Conservation (phyloP, 768 basidiomycete species). For the Mrakia blollopis region DNA sequence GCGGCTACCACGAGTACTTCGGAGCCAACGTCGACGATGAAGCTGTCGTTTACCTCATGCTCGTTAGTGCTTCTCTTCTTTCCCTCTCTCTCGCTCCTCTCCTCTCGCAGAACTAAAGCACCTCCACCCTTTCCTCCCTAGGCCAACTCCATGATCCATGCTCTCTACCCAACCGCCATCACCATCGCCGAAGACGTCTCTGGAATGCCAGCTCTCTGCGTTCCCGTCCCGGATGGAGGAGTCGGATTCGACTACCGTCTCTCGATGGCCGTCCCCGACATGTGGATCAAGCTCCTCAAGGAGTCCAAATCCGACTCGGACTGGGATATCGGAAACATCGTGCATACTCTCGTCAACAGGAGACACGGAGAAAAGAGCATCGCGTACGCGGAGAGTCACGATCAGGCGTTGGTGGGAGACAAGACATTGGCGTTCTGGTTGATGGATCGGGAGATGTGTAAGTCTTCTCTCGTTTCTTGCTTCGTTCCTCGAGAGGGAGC, state of each 20-base stretch:
- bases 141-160: constrained; percentile 89
- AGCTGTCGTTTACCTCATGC: constrained; percentile 92
- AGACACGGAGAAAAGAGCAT: constrained; percentile 85
- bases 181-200: constrained; percentile 99
- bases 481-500: not conserved
- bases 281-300: constrained; percentile 99
- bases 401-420: constrained; percentile 97
- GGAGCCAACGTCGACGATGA: constrained; percentile 77
- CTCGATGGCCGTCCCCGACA: constrained; percentile 97
- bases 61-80: constrained; percentile 54
- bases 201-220: constrained; percentile 92
- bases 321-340: constrained; percentile 84
- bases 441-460: constrained; percentile 99
- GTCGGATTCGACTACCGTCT: constrained; percentile 97
- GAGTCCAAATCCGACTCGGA: constrained; percentile 70
- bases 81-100: not conserved
- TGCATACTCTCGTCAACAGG: constrained; percentile 83
- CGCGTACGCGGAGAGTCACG: constrained; percentile 91
- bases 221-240: constrained; percentile 72
- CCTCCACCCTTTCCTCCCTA: constrained; percentile 41
- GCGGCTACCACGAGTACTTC: constrained; percentile 96
- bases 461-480: constrained; percentile 39
- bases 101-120: not conserved
- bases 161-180: constrained; percentile 69
- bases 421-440: constrained; percentile 99